Percentiles rank a stretch among this genome's conserved stretches.
phyloP scores from a whole-genome alignment of 768 basidiomycete species.

The Tulasnella sp. region DNA sequence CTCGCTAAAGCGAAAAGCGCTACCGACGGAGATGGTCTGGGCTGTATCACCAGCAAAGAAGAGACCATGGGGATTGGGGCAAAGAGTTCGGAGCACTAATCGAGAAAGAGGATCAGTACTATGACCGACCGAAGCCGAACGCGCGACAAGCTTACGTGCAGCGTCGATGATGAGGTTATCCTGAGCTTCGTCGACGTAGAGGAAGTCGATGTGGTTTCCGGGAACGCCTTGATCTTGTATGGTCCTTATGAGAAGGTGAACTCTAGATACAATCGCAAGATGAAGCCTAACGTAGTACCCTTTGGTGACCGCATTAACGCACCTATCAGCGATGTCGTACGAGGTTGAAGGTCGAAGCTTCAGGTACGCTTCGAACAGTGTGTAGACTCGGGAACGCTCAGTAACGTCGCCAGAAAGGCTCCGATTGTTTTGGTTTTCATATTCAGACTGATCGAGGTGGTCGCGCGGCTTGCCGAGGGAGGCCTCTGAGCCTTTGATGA shows the following conservation, averaged over 20 bases:
- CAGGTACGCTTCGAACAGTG: conserved; percentile 52
- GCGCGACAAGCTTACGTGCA: conserved; percentile 44
- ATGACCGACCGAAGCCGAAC: neutral
- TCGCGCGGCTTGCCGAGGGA: conserved; percentile 41
- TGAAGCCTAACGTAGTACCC: conserved; percentile 1
- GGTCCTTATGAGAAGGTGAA: conserved; percentile 46
- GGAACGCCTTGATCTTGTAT: conserved; percentile 38
- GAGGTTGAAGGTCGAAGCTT: conserved; percentile 33
- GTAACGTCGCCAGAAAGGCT: conserved; percentile 31
- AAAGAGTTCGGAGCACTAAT: conserved; percentile 19
- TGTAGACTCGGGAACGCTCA: conserved; percentile 49
- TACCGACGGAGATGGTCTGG: conserved; percentile 70
- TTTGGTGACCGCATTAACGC: neutral
- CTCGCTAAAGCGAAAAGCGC: conserved; percentile 67
- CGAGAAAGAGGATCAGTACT: neutral
- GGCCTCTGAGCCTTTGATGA: conserved; percentile 66
- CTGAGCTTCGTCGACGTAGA: conserved; percentile 75
- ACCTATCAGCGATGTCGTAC: conserved; percentile 62
- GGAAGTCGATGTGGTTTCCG: conserved; percentile 50
- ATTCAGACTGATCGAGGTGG: conserved; percentile 43
- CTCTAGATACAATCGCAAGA: conserved; percentile 41
- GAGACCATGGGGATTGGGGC: conserved; percentile 19
- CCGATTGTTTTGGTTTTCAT: conserved; percentile 46
- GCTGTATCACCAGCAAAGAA: conserved; percentile 59
- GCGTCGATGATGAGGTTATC: conserved; percentile 67